A percentile compares a stretch with the other conserved stretches of the same genome.
phyloP scores from a whole-genome alignment of 139 green algal genomes.

The Protoeuglena noctilucae region DNA sequence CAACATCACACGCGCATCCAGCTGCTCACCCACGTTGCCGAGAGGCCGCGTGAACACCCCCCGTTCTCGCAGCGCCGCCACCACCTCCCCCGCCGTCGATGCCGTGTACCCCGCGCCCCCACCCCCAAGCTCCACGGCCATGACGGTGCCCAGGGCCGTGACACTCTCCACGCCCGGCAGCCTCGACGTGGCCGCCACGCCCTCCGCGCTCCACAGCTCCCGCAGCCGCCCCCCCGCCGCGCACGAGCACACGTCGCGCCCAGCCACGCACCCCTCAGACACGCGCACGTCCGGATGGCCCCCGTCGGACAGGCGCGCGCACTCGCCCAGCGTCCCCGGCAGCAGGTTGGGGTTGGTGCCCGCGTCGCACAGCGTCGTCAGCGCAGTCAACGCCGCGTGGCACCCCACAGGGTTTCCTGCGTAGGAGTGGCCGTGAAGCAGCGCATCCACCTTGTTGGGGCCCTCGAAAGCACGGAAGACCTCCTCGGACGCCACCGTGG shows the following conservation, averaged over 20 bases:
- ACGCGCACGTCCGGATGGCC: constrained; percentile 8
- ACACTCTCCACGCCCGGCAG: constrained; percentile 36
- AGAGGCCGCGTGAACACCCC: constrained; percentile 69
- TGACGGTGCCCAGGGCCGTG: constrained; percentile 57
- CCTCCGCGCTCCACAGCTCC: constrained; percentile 46
- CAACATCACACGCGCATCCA: no score
- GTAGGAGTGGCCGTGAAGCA: constrained; percentile 98
- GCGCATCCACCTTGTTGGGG: constrained; percentile 48
- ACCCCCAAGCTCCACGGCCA: constrained; percentile 58
- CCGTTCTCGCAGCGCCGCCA: constrained; percentile 2
- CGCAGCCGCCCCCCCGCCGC: constrained; percentile 31
- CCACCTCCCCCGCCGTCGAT: constrained; percentile 1
- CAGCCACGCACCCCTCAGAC: not conserved
- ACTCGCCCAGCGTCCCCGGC: constrained; percentile 3
- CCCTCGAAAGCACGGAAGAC: constrained; percentile 75
- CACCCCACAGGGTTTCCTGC: constrained; percentile 79
- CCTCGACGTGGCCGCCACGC: constrained; percentile 30
- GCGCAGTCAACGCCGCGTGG: constrained; percentile 38
- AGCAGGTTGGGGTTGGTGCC: constrained; percentile 58
- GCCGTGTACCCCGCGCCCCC: constrained; percentile 8
- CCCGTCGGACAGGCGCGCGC: not conserved
- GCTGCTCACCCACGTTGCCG: constrained; percentile 69
- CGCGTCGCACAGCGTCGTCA: constrained; percentile 41
- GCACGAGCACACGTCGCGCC: not conserved
- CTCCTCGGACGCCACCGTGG: constrained; percentile 53